Percentiles rank a stretch among this genome's conserved stretches.
phyloP scores from a whole-genome alignment of 768 basidiomycete genomes.

The Mycena kentingensis region DNA sequence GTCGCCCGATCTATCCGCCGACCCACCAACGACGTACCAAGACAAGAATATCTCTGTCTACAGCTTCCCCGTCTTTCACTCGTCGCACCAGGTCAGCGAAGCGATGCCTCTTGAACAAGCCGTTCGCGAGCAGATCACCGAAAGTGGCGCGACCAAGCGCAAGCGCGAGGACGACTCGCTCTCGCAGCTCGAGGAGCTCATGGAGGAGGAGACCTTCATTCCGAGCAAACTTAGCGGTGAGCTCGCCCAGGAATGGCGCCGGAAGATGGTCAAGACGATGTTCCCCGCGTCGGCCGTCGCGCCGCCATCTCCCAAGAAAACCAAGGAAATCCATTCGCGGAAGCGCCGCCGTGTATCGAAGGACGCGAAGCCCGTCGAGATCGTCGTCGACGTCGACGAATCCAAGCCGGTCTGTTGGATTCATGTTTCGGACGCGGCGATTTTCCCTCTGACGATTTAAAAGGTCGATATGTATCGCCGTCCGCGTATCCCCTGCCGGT shows the following conservation, averaged over 20 bases:
- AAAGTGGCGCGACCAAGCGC: slow-evolving; percentile 13
- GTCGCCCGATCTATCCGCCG: slow-evolving; percentile 8
- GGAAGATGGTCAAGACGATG: slow-evolving; percentile 56
- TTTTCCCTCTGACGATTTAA: background rate
- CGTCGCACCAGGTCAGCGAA: background rate
- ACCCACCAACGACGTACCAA: slow-evolving; percentile 38
- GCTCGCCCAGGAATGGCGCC: slow-evolving; percentile 58
- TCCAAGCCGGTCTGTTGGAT: slow-evolving; percentile 5
- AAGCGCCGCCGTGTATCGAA: slow-evolving; percentile 12
- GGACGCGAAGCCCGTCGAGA: background rate
- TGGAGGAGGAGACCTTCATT: slow-evolving; percentile 26
- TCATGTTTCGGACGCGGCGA: background rate
- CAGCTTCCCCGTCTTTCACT: slow-evolving; percentile 41
- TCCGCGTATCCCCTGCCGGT: slow-evolving; percentile 13
- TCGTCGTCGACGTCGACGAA: slow-evolving; percentile 7
- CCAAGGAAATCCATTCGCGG: slow-evolving; percentile 8
- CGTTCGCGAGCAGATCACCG: background rate
- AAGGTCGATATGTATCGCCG: slow-evolving; percentile 21
- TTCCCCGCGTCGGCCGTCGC: slow-evolving; percentile 47
- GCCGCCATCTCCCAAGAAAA: slow-evolving; percentile 18
- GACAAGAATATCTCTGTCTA: slow-evolving; percentile 57
- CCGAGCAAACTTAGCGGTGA: slow-evolving; percentile 43
- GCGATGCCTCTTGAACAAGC: background rate
- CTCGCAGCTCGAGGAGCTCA: slow-evolving; percentile 17
- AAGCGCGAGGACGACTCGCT: slow-evolving; percentile 19